Base-by-base conservation (phyloP, 768 basidiomycete genomes). In the Cystofilobasidium bisporidii region DNA sequence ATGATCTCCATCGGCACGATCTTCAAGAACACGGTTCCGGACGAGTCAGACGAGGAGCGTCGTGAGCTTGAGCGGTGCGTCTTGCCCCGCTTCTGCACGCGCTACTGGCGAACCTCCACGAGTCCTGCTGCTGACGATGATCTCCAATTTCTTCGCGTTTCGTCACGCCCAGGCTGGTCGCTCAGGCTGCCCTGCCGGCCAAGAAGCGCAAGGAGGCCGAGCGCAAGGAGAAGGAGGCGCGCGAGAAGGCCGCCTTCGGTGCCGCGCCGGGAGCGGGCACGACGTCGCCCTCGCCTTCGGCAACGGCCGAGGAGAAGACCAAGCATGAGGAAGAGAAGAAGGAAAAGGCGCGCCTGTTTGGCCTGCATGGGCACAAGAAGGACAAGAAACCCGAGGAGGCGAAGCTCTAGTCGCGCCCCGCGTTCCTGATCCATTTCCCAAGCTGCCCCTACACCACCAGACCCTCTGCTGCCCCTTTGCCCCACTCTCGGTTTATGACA, bases 1-100 rank as follows among this genome's bases (percentile, higher is more conserved):
- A 80, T 98, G n/a, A 79, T 98, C 65, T 80, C 90, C 20, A 86
- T 88, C 40, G 96, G 94, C 10, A 87, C 87, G 20, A 86, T 94
- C 72, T 94, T 97, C 82, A 94, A 93, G 77, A 79, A 82, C 5
- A 83, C 88, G 0, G 75, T 82, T 36, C 88, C 96, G 2, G 94
- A 98, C 74, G 91, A 89, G 75, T 86, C 89, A 11, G 93, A 96
- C 74, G 87, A 88, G 75, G 96, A 96, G 74, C 85, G 96, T 30
- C 83, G 96, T 58, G 91, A 97, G 77, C 83, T 99, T 24, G 96
- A 99, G 78, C 81, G 91, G 88, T 90, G 72, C 32, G 36, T 53
- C 36, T 56, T 20, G 5, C 20, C 26, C 30, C 33, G 18, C 61
- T 18, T 48, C 33, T 8, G 26, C n/a, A n/a, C n/a, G n/a, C n/a